phyloP scores from a whole-genome alignment of 495 filamentous ascomycete genomes.

The Trichoderma gamsii region DNA sequence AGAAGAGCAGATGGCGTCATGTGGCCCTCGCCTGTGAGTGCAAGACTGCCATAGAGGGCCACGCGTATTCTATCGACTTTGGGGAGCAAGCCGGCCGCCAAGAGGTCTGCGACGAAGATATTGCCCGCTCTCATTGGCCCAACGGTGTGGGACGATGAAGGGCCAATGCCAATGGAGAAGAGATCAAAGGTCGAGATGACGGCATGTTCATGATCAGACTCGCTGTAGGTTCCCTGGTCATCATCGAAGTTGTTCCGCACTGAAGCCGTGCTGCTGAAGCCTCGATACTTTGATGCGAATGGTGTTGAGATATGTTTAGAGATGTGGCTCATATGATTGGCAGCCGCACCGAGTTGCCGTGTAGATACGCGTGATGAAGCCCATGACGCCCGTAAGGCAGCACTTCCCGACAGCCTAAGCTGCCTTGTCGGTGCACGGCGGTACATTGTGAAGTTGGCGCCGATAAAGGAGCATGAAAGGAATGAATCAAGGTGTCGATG shows the following conservation, averaged over 20 bases:
- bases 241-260: slow-evolving; percentile 12
- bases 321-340: neutral
- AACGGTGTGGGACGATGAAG: slow-evolving; percentile 33
- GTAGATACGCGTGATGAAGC: slow-evolving; percentile 9
- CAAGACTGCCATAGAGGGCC: slow-evolving; percentile 33
- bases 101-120: slow-evolving; percentile 31
- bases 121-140: slow-evolving; percentile 33
- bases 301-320: neutral
- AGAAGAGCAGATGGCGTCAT: slow-evolving; percentile 33
- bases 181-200: slow-evolving; percentile 35
- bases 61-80: slow-evolving; percentile 32
- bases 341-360: slow-evolving; percentile 17
- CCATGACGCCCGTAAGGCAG: slow-evolving; percentile 20
- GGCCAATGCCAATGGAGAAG: slow-evolving; percentile 34
- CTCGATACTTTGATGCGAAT: neutral
- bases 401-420: slow-evolving; percentile 24
- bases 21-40: slow-evolving; percentile 33
- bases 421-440: slow-evolving; percentile 23
- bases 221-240: slow-evolving; percentile 28
- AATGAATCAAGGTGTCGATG: neutral
- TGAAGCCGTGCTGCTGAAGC: neutral
- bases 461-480: neutral
- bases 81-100: slow-evolving; percentile 27
- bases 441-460: neutral
- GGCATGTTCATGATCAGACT: slow-evolving; percentile 34